Evolutionary conservation across 345 rosid genomes (phyloP).

Genomic region (Mallotus nudiflorus): DNA sequence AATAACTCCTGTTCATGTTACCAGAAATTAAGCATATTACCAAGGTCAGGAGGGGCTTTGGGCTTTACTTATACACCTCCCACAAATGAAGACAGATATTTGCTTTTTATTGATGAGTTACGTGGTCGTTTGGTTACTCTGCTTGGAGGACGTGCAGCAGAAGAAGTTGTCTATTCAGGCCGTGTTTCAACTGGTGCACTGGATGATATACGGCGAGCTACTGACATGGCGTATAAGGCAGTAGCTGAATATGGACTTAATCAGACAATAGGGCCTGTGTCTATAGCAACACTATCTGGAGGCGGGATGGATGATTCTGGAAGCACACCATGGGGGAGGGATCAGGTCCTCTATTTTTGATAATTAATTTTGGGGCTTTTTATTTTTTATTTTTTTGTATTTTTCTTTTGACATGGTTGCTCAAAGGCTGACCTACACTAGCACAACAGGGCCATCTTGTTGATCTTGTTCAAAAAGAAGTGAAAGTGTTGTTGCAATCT

Average conservation of each 20-base stretch:
- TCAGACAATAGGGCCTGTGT: conserved; percentile 78
- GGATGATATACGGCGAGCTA: conserved; percentile 93
- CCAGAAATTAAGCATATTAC: conserved; percentile 95
- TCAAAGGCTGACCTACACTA: conserved; percentile 19
- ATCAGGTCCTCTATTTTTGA: conserved; percentile 53
- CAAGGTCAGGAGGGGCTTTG: conserved; percentile 94
- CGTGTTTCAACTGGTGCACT: conserved; percentile 85
- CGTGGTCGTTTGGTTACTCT: conserved; percentile 95
- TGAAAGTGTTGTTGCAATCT: conserved; percentile 69
- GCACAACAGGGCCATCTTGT: conserved; percentile 73
- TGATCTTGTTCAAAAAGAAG: conserved; percentile 91
- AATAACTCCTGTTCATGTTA: conserved; percentile 15
- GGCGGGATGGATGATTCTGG: conserved; percentile 88
- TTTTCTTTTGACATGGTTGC: background rate
- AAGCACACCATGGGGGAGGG: conserved; percentile 74
- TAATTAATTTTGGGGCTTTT: too few species aligned
- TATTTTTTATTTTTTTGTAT: background rate
- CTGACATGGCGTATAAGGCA: conserved; percentile 96
- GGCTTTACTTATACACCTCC: conserved; percentile 92
- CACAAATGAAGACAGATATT: conserved; percentile 78
- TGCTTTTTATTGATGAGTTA: conserved; percentile 89
- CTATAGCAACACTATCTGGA: conserved; percentile 77
- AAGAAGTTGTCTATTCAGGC: conserved; percentile 86
- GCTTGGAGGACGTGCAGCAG: conserved; percentile 99
- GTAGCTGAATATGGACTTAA: conserved; percentile 98